Evolutionary conservation across 495 filamentous ascomycete species (phyloP), one percentile per base, ranked within the genome.

Genomic region (Penicillium desertorum): DNA sequence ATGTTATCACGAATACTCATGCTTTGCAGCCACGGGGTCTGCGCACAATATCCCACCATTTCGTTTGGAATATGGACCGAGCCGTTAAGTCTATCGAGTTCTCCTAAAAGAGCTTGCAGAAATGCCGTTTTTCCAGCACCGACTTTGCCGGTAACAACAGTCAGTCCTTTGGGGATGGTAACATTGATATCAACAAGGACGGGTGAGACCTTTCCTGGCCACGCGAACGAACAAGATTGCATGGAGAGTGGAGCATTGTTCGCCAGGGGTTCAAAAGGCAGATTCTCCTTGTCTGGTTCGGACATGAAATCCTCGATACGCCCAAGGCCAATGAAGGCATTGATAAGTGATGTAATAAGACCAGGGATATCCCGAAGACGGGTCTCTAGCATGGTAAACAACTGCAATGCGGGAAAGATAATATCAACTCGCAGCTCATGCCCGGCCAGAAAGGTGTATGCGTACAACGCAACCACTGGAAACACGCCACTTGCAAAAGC

Each of bases 1-100:
- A 93, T 92, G 57, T 93, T 93, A 32, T 93, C 87, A 2, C 86
- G 86, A 45, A 96, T 91, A 57, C 84, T 92, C 89, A 93, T 93
- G 62, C 88, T 93, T 66, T 94, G 89, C 7, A 96, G 77, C 91
- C 91, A 96, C n/a, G 91, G 88, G 4, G 84, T 88, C 62, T 96
- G 90, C 3, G 86, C 84, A 66, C 89, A 92, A 71, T 92, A 96
- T 10, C 86, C 90, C 2, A 93, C 74, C 75, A 86, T 86, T 49
- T 87, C 85, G 23, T 81, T 82, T 4, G 89, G 84, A 16, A 85
- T 70, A 10, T 74, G 67, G 22, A 80, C 79, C 7, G 81, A 74
- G 8, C 91, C 90, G 12, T 68, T 65, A 16, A 80, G 66, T 60
- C 79, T 79, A 62, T 96, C 88, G 14, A 96, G 74, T 63, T 96